Conservation (phyloP, 208 protist genomes). For the Endotrypanum monterogeii region DNA sequence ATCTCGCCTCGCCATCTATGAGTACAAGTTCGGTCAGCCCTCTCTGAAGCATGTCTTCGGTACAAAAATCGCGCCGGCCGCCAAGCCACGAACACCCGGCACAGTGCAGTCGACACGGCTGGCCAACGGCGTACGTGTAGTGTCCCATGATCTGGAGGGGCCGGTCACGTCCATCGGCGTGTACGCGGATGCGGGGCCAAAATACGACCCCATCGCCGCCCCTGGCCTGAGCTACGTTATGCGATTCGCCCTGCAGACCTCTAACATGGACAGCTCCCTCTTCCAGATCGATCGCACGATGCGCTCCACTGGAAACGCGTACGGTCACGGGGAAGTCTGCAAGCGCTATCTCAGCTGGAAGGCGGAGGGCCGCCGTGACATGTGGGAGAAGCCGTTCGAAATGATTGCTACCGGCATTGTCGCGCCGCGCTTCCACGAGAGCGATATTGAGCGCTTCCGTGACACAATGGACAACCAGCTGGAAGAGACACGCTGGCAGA, state of each 20-base stretch:
- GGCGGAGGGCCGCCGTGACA: constrained; percentile 72
- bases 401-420: constrained; percentile 78
- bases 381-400: constrained; percentile 80
- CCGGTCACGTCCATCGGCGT: constrained; percentile 66
- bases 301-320: constrained; percentile 68
- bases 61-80: constrained; percentile 35
- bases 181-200: constrained; percentile 78
- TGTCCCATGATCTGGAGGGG: constrained; percentile 78
- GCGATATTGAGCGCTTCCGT: constrained; percentile 84
- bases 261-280: constrained; percentile 86
- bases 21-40: constrained; percentile 84
- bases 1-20: constrained; percentile 52
- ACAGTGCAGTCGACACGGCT: constrained; percentile 58
- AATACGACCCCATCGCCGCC: constrained; percentile 75
- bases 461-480: constrained; percentile 90
- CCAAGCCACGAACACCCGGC: constrained; percentile 31
- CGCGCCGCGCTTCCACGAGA: constrained; percentile 79
- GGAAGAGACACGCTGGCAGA: constrained; percentile 80
- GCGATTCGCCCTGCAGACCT: constrained; percentile 83
- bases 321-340: constrained; percentile 77
- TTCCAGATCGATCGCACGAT: constrained; percentile 89
- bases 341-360: constrained; percentile 81
- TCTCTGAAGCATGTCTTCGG: constrained; percentile 67
- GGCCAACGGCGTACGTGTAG: constrained; percentile 71
- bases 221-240: constrained; percentile 87